These are phyloP conservation scores for Colletotrichum sp. DNA, from an alignment of 2,329 filamentous ascomycete genomes.

Conservation along the genomic window DNA sequence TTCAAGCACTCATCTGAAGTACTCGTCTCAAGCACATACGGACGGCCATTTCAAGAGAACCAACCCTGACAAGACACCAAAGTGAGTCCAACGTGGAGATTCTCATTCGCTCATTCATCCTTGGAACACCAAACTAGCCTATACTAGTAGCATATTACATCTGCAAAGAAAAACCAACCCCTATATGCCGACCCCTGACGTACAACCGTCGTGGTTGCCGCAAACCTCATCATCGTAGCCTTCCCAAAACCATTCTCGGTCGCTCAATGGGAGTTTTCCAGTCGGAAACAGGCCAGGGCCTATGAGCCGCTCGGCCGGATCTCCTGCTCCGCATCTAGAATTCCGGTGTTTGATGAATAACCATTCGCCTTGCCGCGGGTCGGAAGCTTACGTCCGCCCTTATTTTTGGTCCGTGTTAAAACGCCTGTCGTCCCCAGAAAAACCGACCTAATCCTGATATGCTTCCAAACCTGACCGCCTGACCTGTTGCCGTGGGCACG, in stretches of 20 bases:
- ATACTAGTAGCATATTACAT: constrained; percentile 13
- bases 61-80: background rate
- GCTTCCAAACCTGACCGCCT: constrained; percentile 5
- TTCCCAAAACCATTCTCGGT: background rate
- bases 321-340: background rate
- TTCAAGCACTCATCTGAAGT: background rate
- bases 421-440: constrained; percentile 12
- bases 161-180: background rate
- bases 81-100: constrained; percentile 10
- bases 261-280: background rate
- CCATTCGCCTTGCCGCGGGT: constrained; percentile 18
- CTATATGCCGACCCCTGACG: background rate
- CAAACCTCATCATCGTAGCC: constrained; percentile 6
- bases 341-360: constrained; percentile 6
- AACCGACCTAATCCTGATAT: constrained; percentile 6
- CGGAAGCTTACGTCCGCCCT: constrained; percentile 8
- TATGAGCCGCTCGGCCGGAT: background rate
- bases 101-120: constrained; percentile 6
- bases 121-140: background rate
- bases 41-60: background rate
- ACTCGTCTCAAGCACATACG: background rate
- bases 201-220: background rate
- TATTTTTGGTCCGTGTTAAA: constrained; percentile 18
- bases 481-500: background rate
- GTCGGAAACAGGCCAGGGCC: background rate